phyloP scores from a whole-genome alignment of 495 filamentous ascomycete genomes.

The Penicillium coprophilum region DNA sequence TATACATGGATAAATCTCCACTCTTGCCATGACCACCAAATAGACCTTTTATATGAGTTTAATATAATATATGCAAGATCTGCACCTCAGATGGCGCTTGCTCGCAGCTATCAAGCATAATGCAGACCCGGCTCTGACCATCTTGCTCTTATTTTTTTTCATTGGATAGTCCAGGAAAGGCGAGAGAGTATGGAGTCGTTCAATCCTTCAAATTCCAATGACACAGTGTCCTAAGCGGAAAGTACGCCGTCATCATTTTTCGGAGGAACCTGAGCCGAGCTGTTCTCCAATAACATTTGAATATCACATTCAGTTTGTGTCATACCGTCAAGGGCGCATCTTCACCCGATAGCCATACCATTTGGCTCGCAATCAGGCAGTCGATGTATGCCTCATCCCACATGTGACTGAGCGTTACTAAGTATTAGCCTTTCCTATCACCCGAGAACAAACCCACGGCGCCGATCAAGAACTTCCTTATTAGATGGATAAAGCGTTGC shows the following conservation, averaged over 20 bases:
- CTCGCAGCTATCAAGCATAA: not conserved
- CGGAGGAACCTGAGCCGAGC: not conserved
- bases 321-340: not conserved
- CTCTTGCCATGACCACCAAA: not conserved
- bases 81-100: not conserved
- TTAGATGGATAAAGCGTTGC: constrained; percentile 1
- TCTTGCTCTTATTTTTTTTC: not conserved
- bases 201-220: not conserved
- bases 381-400: not conserved
- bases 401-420: not conserved
- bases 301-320: not conserved
- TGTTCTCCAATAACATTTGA: not conserved
- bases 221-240: not conserved
- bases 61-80: too few relatives aligned
- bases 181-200: not conserved
- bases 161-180: too few relatives aligned
- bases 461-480: not conserved
- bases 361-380: not conserved
- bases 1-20: not conserved
- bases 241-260: not conserved
- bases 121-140: not conserved
- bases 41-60: not conserved
- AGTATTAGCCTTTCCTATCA: not conserved
- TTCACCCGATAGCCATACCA: not conserved
- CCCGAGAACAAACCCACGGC: not conserved